Conservation (phyloP, 768 basidiomycete species). For the Boletus rubescentipes region DNA sequence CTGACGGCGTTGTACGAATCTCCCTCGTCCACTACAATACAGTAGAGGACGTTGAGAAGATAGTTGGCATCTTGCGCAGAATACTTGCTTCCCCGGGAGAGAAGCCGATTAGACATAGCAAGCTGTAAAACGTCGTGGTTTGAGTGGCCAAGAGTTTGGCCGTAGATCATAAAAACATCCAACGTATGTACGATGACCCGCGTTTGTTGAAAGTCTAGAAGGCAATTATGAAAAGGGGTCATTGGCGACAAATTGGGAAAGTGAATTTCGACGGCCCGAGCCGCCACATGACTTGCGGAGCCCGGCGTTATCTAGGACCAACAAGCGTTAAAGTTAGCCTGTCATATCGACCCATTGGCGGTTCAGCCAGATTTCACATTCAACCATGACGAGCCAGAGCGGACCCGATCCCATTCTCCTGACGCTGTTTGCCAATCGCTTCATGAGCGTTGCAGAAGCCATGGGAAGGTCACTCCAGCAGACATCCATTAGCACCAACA, state of each 20-base stretch:
- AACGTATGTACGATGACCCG: too few relatives aligned
- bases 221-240: too few relatives aligned
- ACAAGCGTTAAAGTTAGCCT: too few relatives aligned
- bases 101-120: too few relatives aligned
- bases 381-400: constrained; percentile 18
- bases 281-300: background rate
- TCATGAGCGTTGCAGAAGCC: constrained; percentile 97
- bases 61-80: constrained; percentile 56
- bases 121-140: background rate
- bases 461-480: constrained; percentile 92
- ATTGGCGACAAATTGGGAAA: too few relatives aligned
- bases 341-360: too few relatives aligned
- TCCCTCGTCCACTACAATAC: constrained; percentile 83
- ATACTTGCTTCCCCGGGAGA: constrained; percentile 32
- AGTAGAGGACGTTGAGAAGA: constrained; percentile 60
- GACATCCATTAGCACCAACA: constrained; percentile 89
- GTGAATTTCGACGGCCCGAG: too few relatives aligned
- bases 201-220: too few relatives aligned
- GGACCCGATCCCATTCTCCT: constrained; percentile 84
- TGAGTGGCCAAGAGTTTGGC: too few relatives aligned
- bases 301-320: background rate
- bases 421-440: constrained; percentile 92
- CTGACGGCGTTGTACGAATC: constrained; percentile 71
- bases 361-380: background rate
- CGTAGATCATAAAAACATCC: too few relatives aligned